Base-by-base conservation (phyloP, 257 asterid genomes). In the Pogostemon cablin region DNA sequence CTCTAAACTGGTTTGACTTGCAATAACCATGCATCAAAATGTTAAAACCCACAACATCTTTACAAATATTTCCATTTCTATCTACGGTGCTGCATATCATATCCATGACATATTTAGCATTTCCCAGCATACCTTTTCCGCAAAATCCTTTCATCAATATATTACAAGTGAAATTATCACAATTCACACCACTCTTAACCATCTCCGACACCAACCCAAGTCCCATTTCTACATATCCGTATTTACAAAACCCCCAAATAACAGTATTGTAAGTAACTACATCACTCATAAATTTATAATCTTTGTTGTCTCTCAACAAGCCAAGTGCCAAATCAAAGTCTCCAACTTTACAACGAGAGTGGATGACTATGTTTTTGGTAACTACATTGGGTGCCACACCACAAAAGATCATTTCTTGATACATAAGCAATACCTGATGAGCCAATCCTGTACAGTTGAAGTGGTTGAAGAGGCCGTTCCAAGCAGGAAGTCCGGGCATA, bases 241-340 rank as follows among this genome's bases (percentile, higher is more conserved):
- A 75, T 74, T 77, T 81, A 74, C 96, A 93, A 32, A 89, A 83
- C 3, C 96, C 95, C 99, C 99, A 89, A 68, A 93, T 89, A 10
- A 91, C 82, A 73, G 96, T 93, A 81, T 93, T 93, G 74, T 91
- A 91, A 79, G 87, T 85, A 69, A 87, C 87, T 32, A 6, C 75
- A 77, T 91, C 88, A 69, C 89, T 86, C 80, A 68, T 80, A 62
- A 77, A 81, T 42, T 52, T 56, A 60, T 58, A 69, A 62, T 56
- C 65, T 47, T 47, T 66, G 69, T 81, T 82, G 15, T 84, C 79
- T 57, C 91, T 78, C 20, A 91, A 72, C 74, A 89, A 78, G 20
- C 74, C 78, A 41, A 91, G 77, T 0, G 92, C 96, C 71, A 69
- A 47, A 55, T 65, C 70, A 53, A 86, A 67, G 35, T 83, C 82